Conservation (phyloP, 2,329 filamentous ascomycete species). For the Zymoseptoria passerinii region DNA sequence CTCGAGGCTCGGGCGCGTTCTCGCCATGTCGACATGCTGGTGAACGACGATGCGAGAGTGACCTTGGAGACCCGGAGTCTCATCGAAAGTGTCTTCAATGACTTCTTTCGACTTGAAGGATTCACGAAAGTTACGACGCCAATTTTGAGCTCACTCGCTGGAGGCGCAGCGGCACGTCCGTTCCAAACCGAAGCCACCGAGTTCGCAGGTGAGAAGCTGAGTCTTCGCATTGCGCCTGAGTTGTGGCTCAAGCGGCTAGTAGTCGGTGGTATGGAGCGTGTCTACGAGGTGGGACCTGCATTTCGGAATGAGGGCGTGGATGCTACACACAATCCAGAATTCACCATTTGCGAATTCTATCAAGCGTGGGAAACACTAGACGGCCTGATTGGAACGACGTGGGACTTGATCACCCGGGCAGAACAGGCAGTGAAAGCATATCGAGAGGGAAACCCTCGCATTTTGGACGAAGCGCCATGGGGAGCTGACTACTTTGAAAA, state of each 20-base stretch:
- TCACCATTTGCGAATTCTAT: slow-evolving; percentile 97
- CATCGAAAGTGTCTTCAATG: slow-evolving; percentile 65
- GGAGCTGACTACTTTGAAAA: slow-evolving; percentile 41
- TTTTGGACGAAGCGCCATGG: neutral
- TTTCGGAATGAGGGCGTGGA: slow-evolving; percentile 90
- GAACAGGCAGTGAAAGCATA: neutral
- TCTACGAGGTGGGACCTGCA: slow-evolving; percentile 87
- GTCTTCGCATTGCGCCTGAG: slow-evolving; percentile 84
- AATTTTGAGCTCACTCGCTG: slow-evolving; percentile 70
- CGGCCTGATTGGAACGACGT: slow-evolving; percentile 67
- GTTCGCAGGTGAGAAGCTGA: slow-evolving; percentile 61
- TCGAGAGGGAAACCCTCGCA: neutral
- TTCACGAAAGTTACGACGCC: slow-evolving; percentile 91
- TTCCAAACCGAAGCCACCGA: slow-evolving; percentile 76
- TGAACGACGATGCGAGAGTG: slow-evolving; percentile 60
- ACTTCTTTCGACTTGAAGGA: slow-evolving; percentile 59
- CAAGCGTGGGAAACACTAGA: slow-evolving; percentile 71
- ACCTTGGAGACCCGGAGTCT: slow-evolving; percentile 65
- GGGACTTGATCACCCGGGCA: slow-evolving; percentile 50
- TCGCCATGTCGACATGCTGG: slow-evolving; percentile 79
- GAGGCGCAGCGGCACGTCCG: slow-evolving; percentile 80
- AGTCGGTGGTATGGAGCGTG: slow-evolving; percentile 74
- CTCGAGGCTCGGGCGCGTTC: slow-evolving; percentile 64
- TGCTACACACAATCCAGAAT: slow-evolving; percentile 90
- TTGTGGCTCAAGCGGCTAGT: slow-evolving; percentile 90